These are phyloP conservation scores for Gymnopilus dilepis DNA, from an alignment of 768 basidiomycete genomes.

Conservation along the genomic window DNA sequence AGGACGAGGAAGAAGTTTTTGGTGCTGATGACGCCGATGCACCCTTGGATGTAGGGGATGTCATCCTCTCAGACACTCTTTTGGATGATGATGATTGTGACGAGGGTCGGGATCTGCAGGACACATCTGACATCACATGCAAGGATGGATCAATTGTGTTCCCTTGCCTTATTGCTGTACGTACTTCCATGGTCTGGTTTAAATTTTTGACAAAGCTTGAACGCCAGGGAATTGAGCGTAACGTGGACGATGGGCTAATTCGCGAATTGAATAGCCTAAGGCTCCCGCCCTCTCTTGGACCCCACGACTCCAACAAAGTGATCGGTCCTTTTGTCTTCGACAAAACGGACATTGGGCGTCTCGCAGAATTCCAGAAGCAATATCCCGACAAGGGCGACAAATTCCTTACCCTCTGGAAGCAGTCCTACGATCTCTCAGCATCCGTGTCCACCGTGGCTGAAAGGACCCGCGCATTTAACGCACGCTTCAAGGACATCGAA, in stretches of 20 bases:
- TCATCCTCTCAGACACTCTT: background rate
- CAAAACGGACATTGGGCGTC: background rate
- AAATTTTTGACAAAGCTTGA: background rate
- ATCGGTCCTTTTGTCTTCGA: background rate
- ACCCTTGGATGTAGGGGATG: background rate
- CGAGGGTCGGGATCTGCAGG: background rate
- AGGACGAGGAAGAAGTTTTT: too few relatives aligned
- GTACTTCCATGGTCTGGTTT: background rate
- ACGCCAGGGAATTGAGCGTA: background rate
- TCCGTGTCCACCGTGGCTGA: too few relatives aligned
- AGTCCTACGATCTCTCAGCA: too few relatives aligned
- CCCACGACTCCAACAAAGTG: background rate
- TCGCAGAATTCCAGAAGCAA: background rate
- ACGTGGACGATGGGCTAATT: background rate
- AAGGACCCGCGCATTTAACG: too few relatives aligned
- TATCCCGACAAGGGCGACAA: too few relatives aligned
- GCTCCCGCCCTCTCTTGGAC: background rate
- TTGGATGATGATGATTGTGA: background rate
- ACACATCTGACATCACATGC: background rate
- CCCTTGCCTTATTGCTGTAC: background rate
- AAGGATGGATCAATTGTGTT: background rate
- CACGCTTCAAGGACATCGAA: too few relatives aligned
- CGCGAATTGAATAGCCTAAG: background rate
- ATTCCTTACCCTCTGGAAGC: too few relatives aligned
- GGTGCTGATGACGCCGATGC: too few relatives aligned